A percentile compares a stretch with the other conserved stretches of the same genome.
Evolutionary conservation across 192 early-diverging fungal species (phyloP).

Genomic region (Coemansia sp.): DNA sequence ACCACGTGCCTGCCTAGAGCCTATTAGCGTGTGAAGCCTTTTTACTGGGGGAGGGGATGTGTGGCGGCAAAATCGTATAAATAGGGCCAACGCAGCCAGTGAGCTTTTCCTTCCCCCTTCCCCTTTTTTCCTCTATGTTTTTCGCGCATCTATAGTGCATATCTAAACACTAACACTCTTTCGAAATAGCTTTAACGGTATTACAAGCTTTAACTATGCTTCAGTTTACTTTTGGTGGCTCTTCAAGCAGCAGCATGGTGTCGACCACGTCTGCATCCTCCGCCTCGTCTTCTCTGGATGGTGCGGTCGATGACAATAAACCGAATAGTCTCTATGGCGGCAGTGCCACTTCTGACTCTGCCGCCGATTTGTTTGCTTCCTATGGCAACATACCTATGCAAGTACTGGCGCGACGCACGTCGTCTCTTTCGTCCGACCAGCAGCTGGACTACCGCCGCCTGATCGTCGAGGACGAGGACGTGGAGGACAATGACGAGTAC

Average conservation of each 20-base stretch:
- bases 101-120: not conserved
- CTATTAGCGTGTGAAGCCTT: too few species aligned
- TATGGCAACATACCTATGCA: not conserved
- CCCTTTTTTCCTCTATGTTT: not conserved
- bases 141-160: too few species aligned
- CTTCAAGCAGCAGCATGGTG: slow-evolving; percentile 1
- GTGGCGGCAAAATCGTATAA: too few species aligned
- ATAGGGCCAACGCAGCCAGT: too few species aligned
- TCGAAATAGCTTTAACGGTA: too few species aligned
- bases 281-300: not conserved
- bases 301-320: slow-evolving; percentile 32
- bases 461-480: too few species aligned
- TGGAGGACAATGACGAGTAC: not conserved
- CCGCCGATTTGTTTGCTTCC: not conserved
- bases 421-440: not conserved
- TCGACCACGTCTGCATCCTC: not conserved
- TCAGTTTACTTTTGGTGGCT: slow-evolving; percentile 1
- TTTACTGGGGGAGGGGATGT: too few species aligned
- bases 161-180: too few species aligned
- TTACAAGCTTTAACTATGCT: not conserved
- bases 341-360: slow-evolving; percentile 8
- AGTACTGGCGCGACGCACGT: not conserved
- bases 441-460: not conserved
- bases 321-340: slow-evolving; percentile 47
- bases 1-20: not conserved